Base-by-base conservation (phyloP, 2,329 filamentous ascomycete genomes). In the Tolypocladium nubicola region DNA sequence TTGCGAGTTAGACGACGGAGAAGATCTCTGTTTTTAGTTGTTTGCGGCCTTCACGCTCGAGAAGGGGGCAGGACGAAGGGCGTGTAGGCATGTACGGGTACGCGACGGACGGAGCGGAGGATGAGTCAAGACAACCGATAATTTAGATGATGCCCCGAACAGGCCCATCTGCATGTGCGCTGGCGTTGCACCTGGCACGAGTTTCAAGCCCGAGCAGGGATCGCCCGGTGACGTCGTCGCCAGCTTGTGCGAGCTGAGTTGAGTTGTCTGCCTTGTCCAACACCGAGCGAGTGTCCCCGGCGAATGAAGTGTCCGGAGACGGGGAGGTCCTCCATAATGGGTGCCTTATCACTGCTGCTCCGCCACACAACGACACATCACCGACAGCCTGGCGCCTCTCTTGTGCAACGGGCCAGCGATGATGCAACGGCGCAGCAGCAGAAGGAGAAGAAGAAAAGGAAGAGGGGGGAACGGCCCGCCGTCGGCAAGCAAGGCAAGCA, bases 1-100 rank as follows among this genome's bases (percentile, higher is more conserved):
- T 64, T 69, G 69, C 68, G 66, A 67, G 65, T 65, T 70, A 68
- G 67, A 70, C 62, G 59, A 61, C 62, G 59, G 61, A 61, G 61
- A 62, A 30, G 26, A 55, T 40, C 23, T 57, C 50, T 35, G 50
- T 45, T 41, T 38, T 49, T 52, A 40, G 47, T 11, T 26, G n/a
- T 52, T 35, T 54, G 38, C 23, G 52, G 3, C 38, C 38, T 53
- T 37, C n/a, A 19, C 33, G 23, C 52, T 35, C 52, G 47, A 56
- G 11, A 56, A 50, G 40, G 49, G 47, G 56, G 54, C 54, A 45
- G 23, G 52, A 55, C 43, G 52, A 41, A 41, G 52, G 39, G 52
- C 11, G 52, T 33, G 37, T 16, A 43, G 38, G 52, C 52, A 21
- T 56, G 47, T 55, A 53, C 54, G 54, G 59, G 47, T 58, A 56